Conservation (phyloP, 495 filamentous ascomycete genomes). For the Aspergillus cristatus region DNA sequence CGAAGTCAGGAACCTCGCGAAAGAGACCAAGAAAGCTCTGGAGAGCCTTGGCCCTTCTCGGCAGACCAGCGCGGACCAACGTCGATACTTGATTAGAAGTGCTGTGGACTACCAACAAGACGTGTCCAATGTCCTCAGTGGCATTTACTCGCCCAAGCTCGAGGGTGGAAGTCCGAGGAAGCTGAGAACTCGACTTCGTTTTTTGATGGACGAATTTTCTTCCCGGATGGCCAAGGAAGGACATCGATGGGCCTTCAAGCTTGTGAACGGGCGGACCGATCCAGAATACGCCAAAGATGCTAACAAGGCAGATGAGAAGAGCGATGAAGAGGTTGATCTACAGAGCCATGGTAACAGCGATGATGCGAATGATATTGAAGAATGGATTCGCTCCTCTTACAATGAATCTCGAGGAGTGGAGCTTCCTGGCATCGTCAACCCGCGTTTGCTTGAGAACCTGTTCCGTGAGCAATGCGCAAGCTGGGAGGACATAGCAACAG, state of each 20-base stretch:
- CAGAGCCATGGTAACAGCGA: constrained; percentile 2
- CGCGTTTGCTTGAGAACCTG: constrained; percentile 21
- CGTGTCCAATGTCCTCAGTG: constrained; percentile 16
- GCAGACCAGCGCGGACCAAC: constrained; percentile 22
- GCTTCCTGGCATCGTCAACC: constrained; percentile 28
- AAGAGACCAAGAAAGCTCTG: constrained; percentile 11
- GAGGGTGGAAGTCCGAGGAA: constrained; percentile 9
- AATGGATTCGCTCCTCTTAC: constrained; percentile 24
- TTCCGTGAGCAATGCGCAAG: constrained; percentile 24
- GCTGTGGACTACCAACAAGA: constrained; percentile 21
- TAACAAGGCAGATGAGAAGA: no score
- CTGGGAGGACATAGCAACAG: constrained; percentile 21
- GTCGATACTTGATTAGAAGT: constrained; percentile 20
- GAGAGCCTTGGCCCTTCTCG: constrained; percentile 20
- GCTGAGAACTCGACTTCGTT: constrained; percentile 27
- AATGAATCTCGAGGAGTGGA: constrained; percentile 24
- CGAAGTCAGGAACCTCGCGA: constrained; percentile 14
- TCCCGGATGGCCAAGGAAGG: constrained; percentile 19
- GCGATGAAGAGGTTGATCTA: constrained; percentile 11
- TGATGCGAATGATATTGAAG: constrained; percentile 11
- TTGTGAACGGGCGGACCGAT: constrained; percentile 9
- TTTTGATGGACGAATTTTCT: constrained; percentile 18
- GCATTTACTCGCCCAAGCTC: constrained; percentile 14
- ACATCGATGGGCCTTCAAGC: constrained; percentile 16
- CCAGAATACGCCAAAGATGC: no score